Evolutionary conservation across 2,329 filamentous ascomycete species (phyloP), one percentile per base, ranked within the genome.

Genomic region (Colletotrichum sp.): DNA sequence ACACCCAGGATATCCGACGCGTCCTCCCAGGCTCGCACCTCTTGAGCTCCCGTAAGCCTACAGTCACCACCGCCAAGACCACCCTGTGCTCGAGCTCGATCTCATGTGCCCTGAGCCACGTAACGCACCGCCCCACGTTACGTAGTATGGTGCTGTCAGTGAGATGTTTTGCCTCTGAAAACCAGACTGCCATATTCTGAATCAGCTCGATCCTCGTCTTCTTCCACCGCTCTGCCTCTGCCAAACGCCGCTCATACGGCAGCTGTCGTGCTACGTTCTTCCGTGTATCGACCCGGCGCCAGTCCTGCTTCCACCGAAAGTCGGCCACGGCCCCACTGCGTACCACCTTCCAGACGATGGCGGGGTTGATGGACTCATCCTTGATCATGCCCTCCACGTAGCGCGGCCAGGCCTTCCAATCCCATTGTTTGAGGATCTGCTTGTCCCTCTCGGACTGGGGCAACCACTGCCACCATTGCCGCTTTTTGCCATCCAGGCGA

Each of bases 1-100:
- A 52, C 12, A 85, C 68, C 80, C 83, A 85, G 52, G 75, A 38
- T 36, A 86, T 68, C 12, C 84, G 82, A 15, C 72, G 48, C 8
- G 78, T 81, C 18, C 84, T 80, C 5, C 85, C 86, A 26, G 71
- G 72, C n/a, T 79, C 76, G 8, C 85, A 84, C 43, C 75, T 74
- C 36, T 82, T 81, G 6, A 87, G 79, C 72, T 87, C 85, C 12
- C 81, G 78, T 5, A 82, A 79, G 24, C 84, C 73, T 3, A 83
- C 72, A 7, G 77, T 69, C 8, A 81, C 72, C n/a, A 85, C 43
- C 38, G 78, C 78, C 58, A 76, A 77, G 21, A 87, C 74, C 12
- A 80, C 78, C 21, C 78, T 67, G 15, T 21, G 13, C 8, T 79
- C 75, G 9, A 83, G 80, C n/a, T 82, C 69, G 13, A 66, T 73